Evolutionary conservation across 164 flowering plant species (phyloP).

Genomic region (Berberis vulgaris): DNA sequence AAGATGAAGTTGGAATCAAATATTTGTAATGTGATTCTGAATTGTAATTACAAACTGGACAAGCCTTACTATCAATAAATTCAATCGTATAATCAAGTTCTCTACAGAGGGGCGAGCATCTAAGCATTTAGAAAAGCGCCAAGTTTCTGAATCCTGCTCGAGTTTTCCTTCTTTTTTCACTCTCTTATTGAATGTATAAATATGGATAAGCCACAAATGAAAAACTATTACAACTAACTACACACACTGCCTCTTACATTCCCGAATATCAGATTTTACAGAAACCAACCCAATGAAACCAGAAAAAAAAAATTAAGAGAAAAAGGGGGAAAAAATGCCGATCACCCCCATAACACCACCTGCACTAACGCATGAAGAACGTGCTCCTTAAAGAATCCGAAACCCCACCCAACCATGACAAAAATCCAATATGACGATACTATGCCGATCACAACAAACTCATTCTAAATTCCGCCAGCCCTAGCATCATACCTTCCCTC

Average conservation of each 20-base stretch:
- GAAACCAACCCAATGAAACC: conserved; percentile 21
- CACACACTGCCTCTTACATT: conserved; percentile 1
- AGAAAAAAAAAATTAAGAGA: background rate
- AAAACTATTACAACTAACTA: background rate
- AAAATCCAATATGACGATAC: conserved; percentile 16
- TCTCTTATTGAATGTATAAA: background rate
- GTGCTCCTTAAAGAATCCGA: conserved; percentile 41
- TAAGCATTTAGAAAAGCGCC: background rate
- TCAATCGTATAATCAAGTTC: background rate
- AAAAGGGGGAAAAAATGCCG: too few relatives aligned
- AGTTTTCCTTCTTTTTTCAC: background rate
- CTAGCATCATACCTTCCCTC: conserved; percentile 32
- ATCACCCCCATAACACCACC: conserved; percentile 8
- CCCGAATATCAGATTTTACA: conserved; percentile 25
- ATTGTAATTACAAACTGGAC: too few relatives aligned
- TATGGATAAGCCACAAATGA: background rate
- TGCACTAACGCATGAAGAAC: conserved; percentile 21
- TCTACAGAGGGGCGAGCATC: background rate
- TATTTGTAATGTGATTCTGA: too few relatives aligned
- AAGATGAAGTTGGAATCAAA: too few relatives aligned
- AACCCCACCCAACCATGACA: conserved; percentile 15
- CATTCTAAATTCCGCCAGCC: conserved; percentile 48
- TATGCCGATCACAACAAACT: conserved; percentile 28
- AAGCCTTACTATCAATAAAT: too few relatives aligned
- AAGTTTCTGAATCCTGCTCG: background rate